phyloP scores from a whole-genome alignment of 345 rosid species.

The Eucalyptus erythrocorys region DNA sequence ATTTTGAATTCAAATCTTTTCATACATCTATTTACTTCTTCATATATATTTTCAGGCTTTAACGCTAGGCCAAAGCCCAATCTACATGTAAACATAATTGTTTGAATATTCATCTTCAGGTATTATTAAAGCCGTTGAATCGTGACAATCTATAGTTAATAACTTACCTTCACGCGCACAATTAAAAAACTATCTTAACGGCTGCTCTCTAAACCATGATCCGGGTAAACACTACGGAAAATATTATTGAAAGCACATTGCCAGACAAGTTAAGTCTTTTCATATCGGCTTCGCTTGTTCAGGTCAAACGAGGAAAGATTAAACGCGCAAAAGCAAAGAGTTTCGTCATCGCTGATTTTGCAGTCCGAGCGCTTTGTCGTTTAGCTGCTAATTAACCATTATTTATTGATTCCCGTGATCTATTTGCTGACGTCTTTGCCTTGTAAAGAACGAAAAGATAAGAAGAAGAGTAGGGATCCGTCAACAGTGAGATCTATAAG shows the following conservation, averaged over 20 bases:
- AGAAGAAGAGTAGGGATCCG: neutral
- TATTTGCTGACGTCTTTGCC: neutral
- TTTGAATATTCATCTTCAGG: neutral
- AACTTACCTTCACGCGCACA: neutral
- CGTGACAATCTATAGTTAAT: neutral
- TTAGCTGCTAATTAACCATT: neutral
- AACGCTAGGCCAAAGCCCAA: neutral
- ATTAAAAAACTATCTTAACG: neutral
- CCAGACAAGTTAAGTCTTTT: neutral
- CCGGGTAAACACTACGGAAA: neutral
- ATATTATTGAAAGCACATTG: neutral
- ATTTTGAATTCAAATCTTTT: neutral
- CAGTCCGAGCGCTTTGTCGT: neutral
- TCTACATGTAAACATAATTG: neutral
- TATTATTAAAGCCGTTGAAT: neutral
- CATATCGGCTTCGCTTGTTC: neutral
- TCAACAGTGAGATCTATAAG: neutral
- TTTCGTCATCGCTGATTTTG: neutral
- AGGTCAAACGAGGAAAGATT: neutral
- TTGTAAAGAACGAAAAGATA: neutral
- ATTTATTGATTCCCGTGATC: neutral
- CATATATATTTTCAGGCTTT: neutral
- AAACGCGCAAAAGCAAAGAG: neutral
- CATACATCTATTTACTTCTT: neutral
- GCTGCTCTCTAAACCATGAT: neutral